These are phyloP conservation scores for Alternaria sp. DNA, from an alignment of 2,329 filamentous ascomycete genomes.

Conservation along the genomic window DNA sequence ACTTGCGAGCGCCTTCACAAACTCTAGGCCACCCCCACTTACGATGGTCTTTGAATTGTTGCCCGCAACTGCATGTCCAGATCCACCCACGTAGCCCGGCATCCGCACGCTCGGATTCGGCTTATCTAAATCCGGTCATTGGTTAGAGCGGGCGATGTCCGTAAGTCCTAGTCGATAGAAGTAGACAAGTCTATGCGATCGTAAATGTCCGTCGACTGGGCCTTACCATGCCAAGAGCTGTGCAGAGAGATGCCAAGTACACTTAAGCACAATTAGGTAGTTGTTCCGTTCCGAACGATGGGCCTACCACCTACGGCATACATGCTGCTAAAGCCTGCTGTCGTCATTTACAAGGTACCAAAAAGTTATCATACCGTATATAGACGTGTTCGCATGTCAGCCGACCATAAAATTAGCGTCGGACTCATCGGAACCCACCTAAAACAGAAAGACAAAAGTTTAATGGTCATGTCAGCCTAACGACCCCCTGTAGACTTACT, in stretches of 20 bases:
- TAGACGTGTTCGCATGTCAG: no score
- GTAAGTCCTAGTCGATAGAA: neutral
- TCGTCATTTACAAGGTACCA: neutral
- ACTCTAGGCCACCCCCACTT: neutral
- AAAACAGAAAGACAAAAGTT: no score
- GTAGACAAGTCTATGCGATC: neutral
- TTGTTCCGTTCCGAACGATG: neutral
- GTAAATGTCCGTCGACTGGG: neutral
- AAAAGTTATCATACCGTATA: neutral
- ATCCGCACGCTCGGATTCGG: neutral
- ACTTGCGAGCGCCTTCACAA: neutral
- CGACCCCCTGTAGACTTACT: no score
- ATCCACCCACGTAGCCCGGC: neutral
- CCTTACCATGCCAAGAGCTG: neutral
- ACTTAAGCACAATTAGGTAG: neutral
- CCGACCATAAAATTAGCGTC: no score
- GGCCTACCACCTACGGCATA: neutral
- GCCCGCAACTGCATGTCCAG: neutral
- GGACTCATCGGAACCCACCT: no score
- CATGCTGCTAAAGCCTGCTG: neutral
- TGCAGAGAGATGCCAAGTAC: neutral
- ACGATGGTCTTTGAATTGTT: neutral
- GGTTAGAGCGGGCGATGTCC: constrained; percentile 3
- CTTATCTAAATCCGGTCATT: neutral
- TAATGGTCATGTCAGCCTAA: no score